These are phyloP conservation scores for Athelia sp. DNA, from an alignment of 1,284 basidiomycete species.

Conservation along the genomic window DNA sequence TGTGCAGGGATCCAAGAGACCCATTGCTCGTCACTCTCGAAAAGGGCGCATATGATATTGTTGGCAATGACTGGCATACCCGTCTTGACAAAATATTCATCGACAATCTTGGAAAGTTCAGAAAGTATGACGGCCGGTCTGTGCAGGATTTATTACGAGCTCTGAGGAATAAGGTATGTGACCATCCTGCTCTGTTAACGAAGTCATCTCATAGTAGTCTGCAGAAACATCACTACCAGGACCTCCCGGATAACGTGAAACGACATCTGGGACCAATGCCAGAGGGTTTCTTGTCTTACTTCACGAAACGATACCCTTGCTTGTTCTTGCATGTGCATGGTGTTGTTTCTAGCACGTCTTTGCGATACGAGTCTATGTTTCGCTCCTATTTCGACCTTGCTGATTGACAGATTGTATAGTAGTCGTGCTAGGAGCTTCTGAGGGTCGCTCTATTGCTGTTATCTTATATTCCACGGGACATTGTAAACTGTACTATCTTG, in stretches of 20 bases:
- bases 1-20: constrained; percentile 89
- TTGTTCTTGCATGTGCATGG: constrained; percentile 91
- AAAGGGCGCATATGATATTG: constrained; percentile 57
- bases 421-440: no score
- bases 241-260: constrained; percentile 86
- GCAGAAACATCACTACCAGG: constrained; percentile 98
- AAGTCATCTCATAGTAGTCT: constrained; percentile 7
- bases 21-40: constrained; percentile 76
- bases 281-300: constrained; percentile 89
- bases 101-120: constrained; percentile 93
- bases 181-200: constrained; percentile 1
- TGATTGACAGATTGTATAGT: constrained; percentile 30
- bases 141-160: constrained; percentile 92
- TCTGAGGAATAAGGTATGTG: constrained; percentile 86
- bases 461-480: no score
- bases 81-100: constrained; percentile 87
- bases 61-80: constrained; percentile 86
- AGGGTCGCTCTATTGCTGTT: no score
- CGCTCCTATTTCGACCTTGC: constrained; percentile 74
- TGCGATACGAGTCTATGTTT: constrained; percentile 82
- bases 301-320: constrained; percentile 86
- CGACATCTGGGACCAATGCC: constrained; percentile 86
- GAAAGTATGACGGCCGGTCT: constrained; percentile 89
- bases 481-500: no score
- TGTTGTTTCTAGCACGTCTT: constrained; percentile 65